These are phyloP conservation scores for Bipolaris sorokiniana DNA, from an alignment of 2,329 filamentous ascomycete species.

Conservation along the genomic window DNA sequence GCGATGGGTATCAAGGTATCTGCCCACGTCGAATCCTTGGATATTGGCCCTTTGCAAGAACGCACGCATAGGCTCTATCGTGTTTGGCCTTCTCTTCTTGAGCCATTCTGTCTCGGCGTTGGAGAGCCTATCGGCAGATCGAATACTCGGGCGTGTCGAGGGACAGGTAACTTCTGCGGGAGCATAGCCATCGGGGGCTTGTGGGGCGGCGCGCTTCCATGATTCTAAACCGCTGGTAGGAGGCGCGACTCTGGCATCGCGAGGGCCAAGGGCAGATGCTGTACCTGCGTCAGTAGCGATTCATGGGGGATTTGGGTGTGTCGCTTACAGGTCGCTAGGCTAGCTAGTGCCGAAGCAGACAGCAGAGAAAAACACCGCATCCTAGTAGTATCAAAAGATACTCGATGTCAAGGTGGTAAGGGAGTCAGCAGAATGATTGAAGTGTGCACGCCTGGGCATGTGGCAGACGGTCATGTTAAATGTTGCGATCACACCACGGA, in stretches of 20 bases:
- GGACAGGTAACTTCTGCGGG: slow-evolving; percentile 74
- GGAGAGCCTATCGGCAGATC: slow-evolving; percentile 68
- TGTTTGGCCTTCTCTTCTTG: slow-evolving; percentile 71
- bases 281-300: slow-evolving; percentile 24
- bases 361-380: slow-evolving; percentile 40
- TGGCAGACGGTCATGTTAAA: slow-evolving; percentile 17
- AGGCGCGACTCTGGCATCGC: slow-evolving; percentile 29
- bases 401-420: slow-evolving; percentile 1
- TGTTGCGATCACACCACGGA: slow-evolving; percentile 15
- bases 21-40: slow-evolving; percentile 74
- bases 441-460: slow-evolving; percentile 11
- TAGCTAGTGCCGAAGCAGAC: slow-evolving; percentile 38
- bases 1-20: slow-evolving; percentile 69
- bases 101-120: slow-evolving; percentile 77
- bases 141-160: slow-evolving; percentile 69
- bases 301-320: slow-evolving; percentile 1
- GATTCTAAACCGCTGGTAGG: slow-evolving; percentile 23
- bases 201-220: slow-evolving; percentile 56
- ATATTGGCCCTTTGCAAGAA: slow-evolving; percentile 77
- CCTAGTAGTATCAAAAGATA: slow-evolving; percentile 5
- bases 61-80: slow-evolving; percentile 74
- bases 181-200: slow-evolving; percentile 72
- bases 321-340: slow-evolving; percentile 39
- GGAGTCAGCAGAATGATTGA: slow-evolving; percentile 1
- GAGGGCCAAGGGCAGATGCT: slow-evolving; percentile 38